Conservation (phyloP, 2,329 filamentous ascomycete species). For the Pseudopyricularia cyperi region DNA sequence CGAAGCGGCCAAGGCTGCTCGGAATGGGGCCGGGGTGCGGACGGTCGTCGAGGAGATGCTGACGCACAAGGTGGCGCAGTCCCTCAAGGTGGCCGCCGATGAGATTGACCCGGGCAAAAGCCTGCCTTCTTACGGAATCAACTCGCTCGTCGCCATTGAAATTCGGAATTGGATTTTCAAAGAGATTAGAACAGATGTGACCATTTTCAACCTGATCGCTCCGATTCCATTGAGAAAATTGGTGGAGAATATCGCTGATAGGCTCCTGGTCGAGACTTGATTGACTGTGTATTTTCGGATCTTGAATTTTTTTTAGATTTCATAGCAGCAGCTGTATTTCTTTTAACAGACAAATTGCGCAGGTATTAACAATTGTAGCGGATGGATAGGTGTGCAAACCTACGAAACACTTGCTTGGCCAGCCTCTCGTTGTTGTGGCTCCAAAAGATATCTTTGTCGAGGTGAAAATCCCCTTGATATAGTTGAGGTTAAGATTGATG, state of each 20-base stretch:
- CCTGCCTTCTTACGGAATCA: conserved; percentile 6
- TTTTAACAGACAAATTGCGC: too few relatives aligned
- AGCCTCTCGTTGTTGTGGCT: too few relatives aligned
- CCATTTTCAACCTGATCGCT: conserved; percentile 17
- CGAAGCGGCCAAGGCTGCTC: background rate
- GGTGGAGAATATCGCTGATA: background rate
- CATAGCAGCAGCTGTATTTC: too few relatives aligned
- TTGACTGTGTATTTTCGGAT: too few relatives aligned
- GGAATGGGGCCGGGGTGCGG: background rate
- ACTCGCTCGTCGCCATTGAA: conserved; percentile 7
- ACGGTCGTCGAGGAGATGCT: conserved; percentile 5
- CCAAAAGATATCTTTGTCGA: too few relatives aligned
- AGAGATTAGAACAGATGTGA: conserved; percentile 28
- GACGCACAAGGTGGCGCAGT: conserved; percentile 6
- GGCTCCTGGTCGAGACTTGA: background rate
- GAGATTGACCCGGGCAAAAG: conserved; percentile 5
- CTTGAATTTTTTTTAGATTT: too few relatives aligned
- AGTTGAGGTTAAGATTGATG: too few relatives aligned
- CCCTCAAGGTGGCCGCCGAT: conserved; percentile 5
- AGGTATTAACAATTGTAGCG: too few relatives aligned
- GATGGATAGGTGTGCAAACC: too few relatives aligned
- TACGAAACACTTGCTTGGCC: too few relatives aligned
- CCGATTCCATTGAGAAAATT: background rate
- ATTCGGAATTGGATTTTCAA: conserved; percentile 13
- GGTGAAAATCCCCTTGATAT: too few relatives aligned